Conservation (phyloP, 2,329 filamentous ascomycete species). For the Nothomitra cinnamomea region DNA sequence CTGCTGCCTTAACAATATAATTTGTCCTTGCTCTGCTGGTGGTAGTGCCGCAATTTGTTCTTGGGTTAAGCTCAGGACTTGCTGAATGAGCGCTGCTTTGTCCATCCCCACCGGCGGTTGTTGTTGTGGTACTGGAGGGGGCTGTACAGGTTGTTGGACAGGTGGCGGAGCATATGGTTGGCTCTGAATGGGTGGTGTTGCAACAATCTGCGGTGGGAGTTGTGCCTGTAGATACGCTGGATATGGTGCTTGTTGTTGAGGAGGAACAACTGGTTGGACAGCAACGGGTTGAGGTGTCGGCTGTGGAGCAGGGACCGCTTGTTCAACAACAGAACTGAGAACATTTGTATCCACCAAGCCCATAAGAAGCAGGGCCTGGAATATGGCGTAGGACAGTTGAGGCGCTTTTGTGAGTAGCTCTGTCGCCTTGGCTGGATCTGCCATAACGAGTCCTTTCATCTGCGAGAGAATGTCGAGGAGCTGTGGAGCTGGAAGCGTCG, state of each 20-base stretch:
- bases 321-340: conserved; percentile 65
- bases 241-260: conserved; percentile 15
- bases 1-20: conserved; percentile 57
- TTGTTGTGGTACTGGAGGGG: conserved; percentile 24
- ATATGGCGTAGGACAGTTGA: conserved; percentile 86
- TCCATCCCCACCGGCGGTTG: conserved; percentile 31
- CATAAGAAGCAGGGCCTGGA: conserved; percentile 85
- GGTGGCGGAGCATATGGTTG: conserved; percentile 20
- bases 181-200: conserved; percentile 33
- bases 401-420: conserved; percentile 79
- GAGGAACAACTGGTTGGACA: conserved; percentile 4
- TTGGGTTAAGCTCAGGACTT: conserved; percentile 66
- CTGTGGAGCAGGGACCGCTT: conserved; percentile 11
- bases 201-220: conserved; percentile 27
- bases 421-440: conserved; percentile 66
- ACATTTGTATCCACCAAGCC: conserved; percentile 76
- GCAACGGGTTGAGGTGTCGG: conserved; percentile 23
- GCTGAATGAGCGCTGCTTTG: conserved; percentile 58
- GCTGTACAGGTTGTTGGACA: conserved; percentile 18
- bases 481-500: conserved; percentile 70
- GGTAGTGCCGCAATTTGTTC: conserved; percentile 65
- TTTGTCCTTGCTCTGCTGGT: conserved; percentile 58
- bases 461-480: conserved; percentile 85
- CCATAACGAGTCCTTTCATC: conserved; percentile 78
- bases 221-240: conserved; percentile 12